Conservation (phyloP, 345 rosid genomes). For the Sisymbrium irio region DNA sequence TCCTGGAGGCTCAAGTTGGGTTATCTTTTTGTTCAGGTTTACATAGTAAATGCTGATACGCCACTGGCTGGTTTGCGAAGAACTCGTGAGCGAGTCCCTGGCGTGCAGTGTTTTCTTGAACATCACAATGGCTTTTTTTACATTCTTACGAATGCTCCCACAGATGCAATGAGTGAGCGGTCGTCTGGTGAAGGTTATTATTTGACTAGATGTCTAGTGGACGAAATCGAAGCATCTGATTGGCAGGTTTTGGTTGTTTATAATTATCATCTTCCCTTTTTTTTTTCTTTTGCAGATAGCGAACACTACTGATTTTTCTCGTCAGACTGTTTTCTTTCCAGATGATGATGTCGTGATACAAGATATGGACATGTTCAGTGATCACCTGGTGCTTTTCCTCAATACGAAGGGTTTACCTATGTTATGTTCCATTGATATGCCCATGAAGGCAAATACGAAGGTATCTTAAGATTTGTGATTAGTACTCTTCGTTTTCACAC, state of each 20-base stretch:
- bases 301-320: conserved; percentile 5
- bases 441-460: conserved; percentile 45
- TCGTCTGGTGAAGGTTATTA: conserved; percentile 50
- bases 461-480: conserved; percentile 33
- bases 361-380: conserved; percentile 82
- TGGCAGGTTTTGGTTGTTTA: conserved; percentile 55
- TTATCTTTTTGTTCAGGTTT: conserved; percentile 51
- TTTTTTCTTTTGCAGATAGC: background rate
- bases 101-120: conserved; percentile 72
- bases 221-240: conserved; percentile 42
- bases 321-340: conserved; percentile 62
- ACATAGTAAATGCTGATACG: conserved; percentile 53
- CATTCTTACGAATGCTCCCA: conserved; percentile 71
- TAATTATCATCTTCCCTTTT: background rate
- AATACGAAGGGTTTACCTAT: conserved; percentile 53
- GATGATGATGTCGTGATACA: conserved; percentile 57
- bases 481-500: background rate
- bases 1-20: conserved; percentile 23
- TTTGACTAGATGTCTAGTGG: conserved; percentile 53
- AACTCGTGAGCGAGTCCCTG: conserved; percentile 55
- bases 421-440: conserved; percentile 72
- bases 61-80: conserved; percentile 55
- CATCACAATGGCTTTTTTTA: conserved; percentile 72
- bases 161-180: conserved; percentile 38
- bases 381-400: conserved; percentile 67